These are phyloP conservation scores for Phytopythium helicoides DNA, from an alignment of 352 stramenopile species.

Conservation along the genomic window DNA sequence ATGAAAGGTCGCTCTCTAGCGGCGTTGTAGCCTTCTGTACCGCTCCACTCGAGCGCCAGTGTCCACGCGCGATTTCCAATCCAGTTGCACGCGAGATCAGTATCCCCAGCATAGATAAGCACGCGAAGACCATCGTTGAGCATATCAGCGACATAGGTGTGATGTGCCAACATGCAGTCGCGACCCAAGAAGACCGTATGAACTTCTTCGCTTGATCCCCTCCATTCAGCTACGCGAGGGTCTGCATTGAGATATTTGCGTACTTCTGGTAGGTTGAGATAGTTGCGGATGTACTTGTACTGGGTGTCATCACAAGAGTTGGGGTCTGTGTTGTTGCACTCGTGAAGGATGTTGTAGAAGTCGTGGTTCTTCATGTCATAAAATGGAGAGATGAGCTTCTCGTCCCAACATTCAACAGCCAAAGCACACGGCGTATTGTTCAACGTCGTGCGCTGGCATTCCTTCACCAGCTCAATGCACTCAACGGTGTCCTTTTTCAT, in stretches of 20 bases:
- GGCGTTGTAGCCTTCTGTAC: too few relatives aligned
- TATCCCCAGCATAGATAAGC: constrained; percentile 97
- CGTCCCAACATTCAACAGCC: constrained; percentile 33
- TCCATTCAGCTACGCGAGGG: constrained; percentile 45
- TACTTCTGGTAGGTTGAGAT: constrained; percentile 62
- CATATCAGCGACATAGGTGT: constrained; percentile 79
- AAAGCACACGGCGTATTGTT: constrained; percentile 22
- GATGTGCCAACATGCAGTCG: constrained; percentile 94
- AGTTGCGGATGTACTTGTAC: constrained; percentile 41
- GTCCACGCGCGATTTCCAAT: too few relatives aligned
- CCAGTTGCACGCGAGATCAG: too few relatives aligned
- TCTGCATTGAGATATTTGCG: constrained; percentile 31
- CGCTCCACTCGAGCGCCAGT: too few relatives aligned
- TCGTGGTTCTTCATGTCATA: constrained; percentile 22
- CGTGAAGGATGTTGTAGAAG: constrained; percentile 47
- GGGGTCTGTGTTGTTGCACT: constrained; percentile 23
- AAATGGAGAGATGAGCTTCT: constrained; percentile 48
- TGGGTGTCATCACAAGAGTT: constrained; percentile 62
- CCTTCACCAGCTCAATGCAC: constrained; percentile 35
- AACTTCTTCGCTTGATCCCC: constrained; percentile 87
- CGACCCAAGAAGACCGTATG: constrained; percentile 72
- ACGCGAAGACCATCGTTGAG: constrained; percentile 67
- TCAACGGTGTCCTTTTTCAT: constrained; percentile 34
- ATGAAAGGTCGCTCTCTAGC: constrained; percentile 27
- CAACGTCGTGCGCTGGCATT: constrained; percentile 18